Evolutionary conservation across 169 alveolate species (phyloP).

Genomic region (Cryptosporidium meleagridis): DNA sequence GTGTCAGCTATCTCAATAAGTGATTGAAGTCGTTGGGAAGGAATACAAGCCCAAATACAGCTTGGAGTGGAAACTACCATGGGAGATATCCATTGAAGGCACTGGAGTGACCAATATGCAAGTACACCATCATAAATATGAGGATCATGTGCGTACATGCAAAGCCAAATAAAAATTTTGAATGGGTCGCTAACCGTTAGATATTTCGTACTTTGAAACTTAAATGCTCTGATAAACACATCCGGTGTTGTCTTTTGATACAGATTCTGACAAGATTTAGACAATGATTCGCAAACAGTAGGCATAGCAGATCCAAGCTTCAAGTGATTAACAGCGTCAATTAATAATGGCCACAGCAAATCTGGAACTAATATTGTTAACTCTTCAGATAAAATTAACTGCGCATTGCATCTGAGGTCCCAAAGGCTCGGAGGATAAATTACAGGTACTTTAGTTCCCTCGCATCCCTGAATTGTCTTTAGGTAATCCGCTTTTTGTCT

Average conservation of each 20-base stretch:
- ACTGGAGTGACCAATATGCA: slow-evolving; percentile 68
- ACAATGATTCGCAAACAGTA: slow-evolving; percentile 61
- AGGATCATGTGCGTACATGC: slow-evolving; percentile 74
- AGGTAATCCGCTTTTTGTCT: slow-evolving; percentile 43
- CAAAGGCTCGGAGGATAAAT: slow-evolving; percentile 70
- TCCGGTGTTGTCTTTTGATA: slow-evolving; percentile 59
- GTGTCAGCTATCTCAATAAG: slow-evolving; percentile 32
- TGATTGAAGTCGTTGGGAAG: slow-evolving; percentile 47
- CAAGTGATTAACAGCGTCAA: slow-evolving; percentile 69
- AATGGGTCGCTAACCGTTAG: slow-evolving; percentile 56
- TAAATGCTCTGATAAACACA: slow-evolving; percentile 36
- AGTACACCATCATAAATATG: slow-evolving; percentile 48
- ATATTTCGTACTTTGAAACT: slow-evolving; percentile 21
- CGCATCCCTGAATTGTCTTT: slow-evolving; percentile 7
- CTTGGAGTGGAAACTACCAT: slow-evolving; percentile 56
- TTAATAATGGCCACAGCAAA: slow-evolving; percentile 66
- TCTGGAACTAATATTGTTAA: slow-evolving; percentile 67
- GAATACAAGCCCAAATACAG: slow-evolving; percentile 66
- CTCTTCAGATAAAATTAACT: slow-evolving; percentile 37
- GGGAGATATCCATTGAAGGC: slow-evolving; percentile 65
- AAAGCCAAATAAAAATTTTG: slow-evolving; percentile 65
- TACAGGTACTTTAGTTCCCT: slow-evolving; percentile 14
- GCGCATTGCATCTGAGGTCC: slow-evolving; percentile 65
- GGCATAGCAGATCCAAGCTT: slow-evolving; percentile 75
- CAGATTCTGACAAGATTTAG: slow-evolving; percentile 43